Base-by-base conservation (phyloP, 108 stramenopile genomes). In the Nitzschia putrida region DNA sequence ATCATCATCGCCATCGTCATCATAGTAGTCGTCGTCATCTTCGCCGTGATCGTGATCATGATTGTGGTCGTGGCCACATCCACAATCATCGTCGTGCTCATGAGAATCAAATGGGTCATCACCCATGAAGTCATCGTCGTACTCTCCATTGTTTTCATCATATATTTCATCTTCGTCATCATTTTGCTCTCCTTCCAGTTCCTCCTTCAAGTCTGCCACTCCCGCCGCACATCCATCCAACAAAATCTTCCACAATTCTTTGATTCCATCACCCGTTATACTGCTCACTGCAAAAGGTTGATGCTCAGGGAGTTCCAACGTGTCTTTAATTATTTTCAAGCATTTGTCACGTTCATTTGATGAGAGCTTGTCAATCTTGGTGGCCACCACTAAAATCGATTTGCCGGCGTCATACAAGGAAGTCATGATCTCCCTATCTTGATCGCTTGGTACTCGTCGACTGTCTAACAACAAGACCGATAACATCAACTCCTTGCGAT, bases 391-490 rank as follows among this genome's bases (percentile, higher is more conserved):
- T 25, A 92, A 76, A 39, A 96, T 70, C 34, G 92, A 88, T 3
- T 92, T 71, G 1, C 88, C 91, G 82, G 89, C 88, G 52, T 94
- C 92, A 57, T 77, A 91, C 56, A 95, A 61, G 41, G 93, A 92
- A 8, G 94, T 92, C 43, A 95, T 66, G 23, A 98, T 88, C 24
- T 79, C 83, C 23, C 85, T 70, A 76, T 98, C 97, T 57, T 93
- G 86, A 20, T 77, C 85, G 38, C 69, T 80, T 49, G 88, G 89
- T 10, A 80, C 79, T 41, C 97, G 84, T 39, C 97, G 80, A 54
- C 86, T 80, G 65, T 98, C 97, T 41, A 96, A 91, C 64, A 98
- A 76, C 29, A 98, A 76, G 38, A 96, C 76, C 11, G 87, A 88
- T 44, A 98, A 73, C 43, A 87, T 85, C 16, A 98, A 72, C 73